Conservation (phyloP, 805 yeast species). For the Jamesozyma gamospora region DNA sequence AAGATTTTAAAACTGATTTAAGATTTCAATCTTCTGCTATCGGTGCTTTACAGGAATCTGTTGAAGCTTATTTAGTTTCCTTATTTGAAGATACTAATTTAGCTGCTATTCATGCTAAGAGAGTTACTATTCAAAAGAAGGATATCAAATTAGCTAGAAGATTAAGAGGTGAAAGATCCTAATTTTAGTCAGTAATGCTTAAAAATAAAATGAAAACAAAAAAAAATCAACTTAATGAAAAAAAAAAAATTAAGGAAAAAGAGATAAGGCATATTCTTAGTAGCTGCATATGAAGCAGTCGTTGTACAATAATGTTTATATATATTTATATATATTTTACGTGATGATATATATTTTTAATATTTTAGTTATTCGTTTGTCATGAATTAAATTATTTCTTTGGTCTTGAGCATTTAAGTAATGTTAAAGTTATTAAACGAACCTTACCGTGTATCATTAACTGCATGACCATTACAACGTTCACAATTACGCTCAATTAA, state of each 20-base stretch:
- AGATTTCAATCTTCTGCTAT: slow-evolving; percentile 96
- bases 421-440: too few relatives aligned
- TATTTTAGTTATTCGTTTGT: too few relatives aligned
- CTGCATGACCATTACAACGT: too few relatives aligned
- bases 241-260: not conserved
- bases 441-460: too few relatives aligned
- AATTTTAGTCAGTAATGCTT: too few relatives aligned
- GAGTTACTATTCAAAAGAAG: slow-evolving; percentile 97
- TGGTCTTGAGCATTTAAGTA: too few relatives aligned
- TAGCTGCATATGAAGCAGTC: not conserved
- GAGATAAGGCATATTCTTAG: slow-evolving; percentile 23
- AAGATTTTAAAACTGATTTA: slow-evolving; percentile 83
- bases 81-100: slow-evolving; percentile 95
- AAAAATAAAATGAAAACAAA: too few relatives aligned
- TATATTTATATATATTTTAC: not conserved
- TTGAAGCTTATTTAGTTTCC: slow-evolving; percentile 94
- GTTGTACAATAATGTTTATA: slow-evolving; percentile 1
- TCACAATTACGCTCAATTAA: too few relatives aligned
- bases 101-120: slow-evolving; percentile 98
- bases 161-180: slow-evolving; percentile 93
- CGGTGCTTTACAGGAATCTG: slow-evolving; percentile 96
- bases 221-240: not conserved
- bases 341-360: not conserved
- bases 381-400: too few relatives aligned
- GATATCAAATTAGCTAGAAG: slow-evolving; percentile 97